phyloP scores from a whole-genome alignment of 23 red algal species.

The Gracilaria gracilis region DNA sequence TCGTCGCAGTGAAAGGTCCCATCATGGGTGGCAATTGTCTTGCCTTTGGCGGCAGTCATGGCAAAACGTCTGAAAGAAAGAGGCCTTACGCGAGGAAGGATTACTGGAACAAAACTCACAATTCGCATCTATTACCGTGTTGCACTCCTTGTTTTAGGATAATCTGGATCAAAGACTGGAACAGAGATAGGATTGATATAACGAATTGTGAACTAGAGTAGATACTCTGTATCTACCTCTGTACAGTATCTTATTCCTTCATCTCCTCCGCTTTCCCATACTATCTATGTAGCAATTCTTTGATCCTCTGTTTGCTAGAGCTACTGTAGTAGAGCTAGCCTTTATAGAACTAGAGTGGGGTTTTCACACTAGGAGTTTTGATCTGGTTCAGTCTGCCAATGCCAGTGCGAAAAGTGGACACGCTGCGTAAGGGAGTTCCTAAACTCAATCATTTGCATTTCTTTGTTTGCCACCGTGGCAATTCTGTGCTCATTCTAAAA shows the following conservation, averaged over 20 bases:
- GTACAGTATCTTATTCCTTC: no score
- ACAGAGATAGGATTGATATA: no score
- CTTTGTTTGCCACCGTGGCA: not conserved
- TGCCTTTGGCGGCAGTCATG: slow-evolving; percentile 7
- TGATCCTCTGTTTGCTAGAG: no score
- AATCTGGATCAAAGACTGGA: no score
- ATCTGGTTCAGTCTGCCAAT: not conserved
- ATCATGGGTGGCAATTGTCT: slow-evolving; percentile 89
- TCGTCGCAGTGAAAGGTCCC: slow-evolving; percentile 99
- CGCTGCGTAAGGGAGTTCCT: not conserved
- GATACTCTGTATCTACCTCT: no score
- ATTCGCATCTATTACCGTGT: slow-evolving; percentile 33
- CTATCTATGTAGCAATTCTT: no score
- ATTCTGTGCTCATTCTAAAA: slow-evolving; percentile 1
- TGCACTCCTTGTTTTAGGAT: no score
- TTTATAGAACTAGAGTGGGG: no score
- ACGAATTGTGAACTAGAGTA: no score
- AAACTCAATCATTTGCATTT: not conserved
- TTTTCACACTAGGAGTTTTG: no score
- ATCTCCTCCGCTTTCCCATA: no score
- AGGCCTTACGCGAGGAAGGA: not conserved
- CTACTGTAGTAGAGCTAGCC: no score
- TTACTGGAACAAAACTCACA: not conserved
- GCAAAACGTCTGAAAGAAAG: not conserved
- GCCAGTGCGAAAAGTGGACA: not conserved